A percentile compares a stretch with the other conserved stretches of the same genome.
Evolutionary conservation across 2,329 filamentous ascomycete species (phyloP).

Genomic region (Aspergillus versicolor): DNA sequence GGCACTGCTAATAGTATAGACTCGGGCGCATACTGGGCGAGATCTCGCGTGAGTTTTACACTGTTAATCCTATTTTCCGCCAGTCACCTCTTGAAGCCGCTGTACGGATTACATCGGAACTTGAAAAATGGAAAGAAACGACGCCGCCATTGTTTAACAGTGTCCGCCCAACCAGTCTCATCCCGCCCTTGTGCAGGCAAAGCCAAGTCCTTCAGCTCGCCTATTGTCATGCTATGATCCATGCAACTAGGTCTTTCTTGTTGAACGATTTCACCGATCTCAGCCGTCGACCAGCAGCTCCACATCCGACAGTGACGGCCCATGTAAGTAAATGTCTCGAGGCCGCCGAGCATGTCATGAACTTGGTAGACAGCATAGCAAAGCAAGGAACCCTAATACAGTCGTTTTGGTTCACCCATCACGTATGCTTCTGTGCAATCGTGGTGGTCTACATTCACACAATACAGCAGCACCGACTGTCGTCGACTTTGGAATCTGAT

Average conservation of each 20-base stretch:
- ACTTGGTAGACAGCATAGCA: slow-evolving; percentile 35
- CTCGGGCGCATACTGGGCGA: slow-evolving; percentile 53
- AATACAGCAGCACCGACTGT: slow-evolving; percentile 39
- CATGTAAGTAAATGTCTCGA: slow-evolving; percentile 45
- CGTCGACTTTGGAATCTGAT: slow-evolving; percentile 18
- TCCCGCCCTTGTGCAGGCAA: slow-evolving; percentile 39
- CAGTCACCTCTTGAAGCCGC: slow-evolving; percentile 34
- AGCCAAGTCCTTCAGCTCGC: slow-evolving; percentile 41
- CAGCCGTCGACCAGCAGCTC: slow-evolving; percentile 29
- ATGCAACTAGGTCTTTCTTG: slow-evolving; percentile 38
- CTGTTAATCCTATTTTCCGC: slow-evolving; percentile 31
- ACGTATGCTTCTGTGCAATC: slow-evolving; percentile 44
- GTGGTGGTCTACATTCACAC: slow-evolving; percentile 44
- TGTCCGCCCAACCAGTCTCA: slow-evolving; percentile 35
- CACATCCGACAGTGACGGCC: slow-evolving; percentile 33
- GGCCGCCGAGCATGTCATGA: slow-evolving; percentile 43
- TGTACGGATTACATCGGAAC: slow-evolving; percentile 33
- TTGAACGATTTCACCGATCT: slow-evolving; percentile 39
- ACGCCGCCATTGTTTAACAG: slow-evolving; percentile 38
- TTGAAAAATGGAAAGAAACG: slow-evolving; percentile 39
- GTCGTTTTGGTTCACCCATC: slow-evolving; percentile 47
- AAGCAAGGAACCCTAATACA: slow-evolving; percentile 37
- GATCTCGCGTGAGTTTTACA: slow-evolving; percentile 48
- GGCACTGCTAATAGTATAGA: slow-evolving; percentile 14
- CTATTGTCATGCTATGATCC: slow-evolving; percentile 41